These are phyloP conservation scores for Leishmania braziliensis DNA, from an alignment of 208 protist species.

Conservation along the genomic window DNA sequence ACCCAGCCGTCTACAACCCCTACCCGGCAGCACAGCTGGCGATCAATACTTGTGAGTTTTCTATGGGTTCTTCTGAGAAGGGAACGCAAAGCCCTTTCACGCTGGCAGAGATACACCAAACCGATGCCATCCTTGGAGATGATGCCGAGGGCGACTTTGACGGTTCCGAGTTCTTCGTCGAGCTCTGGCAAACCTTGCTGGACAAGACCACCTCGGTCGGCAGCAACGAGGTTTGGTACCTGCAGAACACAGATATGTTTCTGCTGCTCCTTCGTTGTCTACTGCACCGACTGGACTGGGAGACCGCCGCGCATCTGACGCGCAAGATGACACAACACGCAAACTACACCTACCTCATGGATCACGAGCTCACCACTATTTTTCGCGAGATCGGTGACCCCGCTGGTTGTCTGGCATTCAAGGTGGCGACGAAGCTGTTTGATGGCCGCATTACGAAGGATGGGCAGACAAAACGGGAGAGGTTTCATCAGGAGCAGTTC, in stretches of 20 bases:
- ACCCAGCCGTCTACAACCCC: constrained; percentile 78
- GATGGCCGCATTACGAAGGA: constrained; percentile 85
- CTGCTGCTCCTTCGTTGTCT: constrained; percentile 76
- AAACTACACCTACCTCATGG: constrained; percentile 87
- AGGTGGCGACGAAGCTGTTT: constrained; percentile 88
- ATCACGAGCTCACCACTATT: constrained; percentile 79
- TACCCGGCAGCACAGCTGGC: constrained; percentile 55
- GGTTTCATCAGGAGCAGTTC: constrained; percentile 43
- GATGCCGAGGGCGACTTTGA: constrained; percentile 16
- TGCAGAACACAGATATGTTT: constrained; percentile 87
- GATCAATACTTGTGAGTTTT: background rate
- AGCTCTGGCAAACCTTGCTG: constrained; percentile 76
- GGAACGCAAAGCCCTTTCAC: constrained; percentile 7
- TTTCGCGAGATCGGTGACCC: constrained; percentile 88
- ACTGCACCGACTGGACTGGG: constrained; percentile 87
- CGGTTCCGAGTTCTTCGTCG: constrained; percentile 73
- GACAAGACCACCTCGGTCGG: constrained; percentile 51
- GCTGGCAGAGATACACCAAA: constrained; percentile 11
- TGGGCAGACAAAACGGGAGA: constrained; percentile 64
- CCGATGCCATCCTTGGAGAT: constrained; percentile 16
- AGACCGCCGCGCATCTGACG: constrained; percentile 81
- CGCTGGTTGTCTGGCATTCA: constrained; percentile 81
- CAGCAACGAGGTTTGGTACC: constrained; percentile 75
- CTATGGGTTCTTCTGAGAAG: background rate
- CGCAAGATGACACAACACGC: constrained; percentile 67